phyloP scores from a whole-genome alignment of 805 yeast genomes.

The Starmerella sp. region DNA sequence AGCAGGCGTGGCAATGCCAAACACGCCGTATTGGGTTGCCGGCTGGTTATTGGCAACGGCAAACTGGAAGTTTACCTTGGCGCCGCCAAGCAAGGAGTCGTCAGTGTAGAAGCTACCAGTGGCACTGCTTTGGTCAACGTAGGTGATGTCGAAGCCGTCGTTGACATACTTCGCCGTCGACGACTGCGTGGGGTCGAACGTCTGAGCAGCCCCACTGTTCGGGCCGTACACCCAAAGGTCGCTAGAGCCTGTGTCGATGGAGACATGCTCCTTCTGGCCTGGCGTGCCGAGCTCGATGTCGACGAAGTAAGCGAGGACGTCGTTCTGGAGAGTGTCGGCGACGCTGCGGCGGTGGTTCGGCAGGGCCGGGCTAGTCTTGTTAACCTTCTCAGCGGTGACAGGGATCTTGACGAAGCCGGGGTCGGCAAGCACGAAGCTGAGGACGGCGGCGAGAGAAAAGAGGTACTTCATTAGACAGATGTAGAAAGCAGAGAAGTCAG shows the following conservation, averaged over 20 bases:
- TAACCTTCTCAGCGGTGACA: neutral
- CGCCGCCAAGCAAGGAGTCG: neutral
- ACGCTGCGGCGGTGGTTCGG: neutral
- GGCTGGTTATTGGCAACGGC: neutral
- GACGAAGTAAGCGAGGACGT: conserved; percentile 2
- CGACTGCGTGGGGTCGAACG: neutral
- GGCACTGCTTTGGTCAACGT: neutral
- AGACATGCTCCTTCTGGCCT: conserved; percentile 36
- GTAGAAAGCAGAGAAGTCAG: neutral
- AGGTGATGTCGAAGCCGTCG: neutral
- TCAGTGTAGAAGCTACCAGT: neutral
- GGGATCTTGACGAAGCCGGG: neutral
- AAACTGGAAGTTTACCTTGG: neutral
- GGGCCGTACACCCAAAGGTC: conserved; percentile 25
- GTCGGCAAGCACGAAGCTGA: neutral
- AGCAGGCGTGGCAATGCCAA: no score
- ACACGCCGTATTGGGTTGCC: no score
- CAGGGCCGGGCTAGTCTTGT: neutral
- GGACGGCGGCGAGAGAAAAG: neutral
- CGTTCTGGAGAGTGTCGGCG: neutral
- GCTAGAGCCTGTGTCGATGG: conserved; percentile 21
- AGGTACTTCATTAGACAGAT: neutral
- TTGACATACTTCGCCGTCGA: neutral
- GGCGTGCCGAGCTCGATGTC: conserved; percentile 42
- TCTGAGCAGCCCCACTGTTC: neutral